Evolutionary conservation across 129 eudicot species (phyloP), one percentile per base, ranked within the genome.

Genomic region (Flaveria bidentis): DNA sequence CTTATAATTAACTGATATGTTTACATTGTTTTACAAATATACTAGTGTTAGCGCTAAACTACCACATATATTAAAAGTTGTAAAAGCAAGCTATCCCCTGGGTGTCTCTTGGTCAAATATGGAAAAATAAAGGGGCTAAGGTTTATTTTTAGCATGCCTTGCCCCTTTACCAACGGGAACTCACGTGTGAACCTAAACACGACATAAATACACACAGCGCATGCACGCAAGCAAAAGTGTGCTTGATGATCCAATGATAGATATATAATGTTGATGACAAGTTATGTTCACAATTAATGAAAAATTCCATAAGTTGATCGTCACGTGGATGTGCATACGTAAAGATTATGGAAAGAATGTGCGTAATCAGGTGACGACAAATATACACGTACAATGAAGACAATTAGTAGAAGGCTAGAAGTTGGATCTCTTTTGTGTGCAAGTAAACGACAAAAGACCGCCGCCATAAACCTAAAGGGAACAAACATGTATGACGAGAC

Each of bases 341-440:
- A 67, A 41, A 77, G 46, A 42, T 15, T 67, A 55, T n/a, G 57
- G 11, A 58, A 45, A 63, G 30, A 57, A 68, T 44, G 47, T 69
- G 62, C 39, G 22, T 68, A 16, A 77, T 57, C 81, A 36, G 28
- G 63, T 67, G 74, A 77, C 17, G 76, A 70, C 70, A 58, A 71
- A 41, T 26, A 78, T 30, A 46, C 41, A 17, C 63, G 8, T 33
- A 57, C 3, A 20, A 44, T 7, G 70, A 30, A 33, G 17, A 63
- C 42, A 5, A 26, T 55, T 26, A 26, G 14, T 28, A 28, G 17
- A 26, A 25, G 11, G 14, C 15, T 28, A 14, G 17, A 26, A 25
- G 11, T 3, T 30, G 15, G 15, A 30, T 63, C 3, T 14, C 20
- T 14, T 63, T 63, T 63, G 7, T 56, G 22, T 63, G 20, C 5